Base-by-base conservation (phyloP, 371 early-diverging fungal species). In the Basidiobolus meristosporus region DNA sequence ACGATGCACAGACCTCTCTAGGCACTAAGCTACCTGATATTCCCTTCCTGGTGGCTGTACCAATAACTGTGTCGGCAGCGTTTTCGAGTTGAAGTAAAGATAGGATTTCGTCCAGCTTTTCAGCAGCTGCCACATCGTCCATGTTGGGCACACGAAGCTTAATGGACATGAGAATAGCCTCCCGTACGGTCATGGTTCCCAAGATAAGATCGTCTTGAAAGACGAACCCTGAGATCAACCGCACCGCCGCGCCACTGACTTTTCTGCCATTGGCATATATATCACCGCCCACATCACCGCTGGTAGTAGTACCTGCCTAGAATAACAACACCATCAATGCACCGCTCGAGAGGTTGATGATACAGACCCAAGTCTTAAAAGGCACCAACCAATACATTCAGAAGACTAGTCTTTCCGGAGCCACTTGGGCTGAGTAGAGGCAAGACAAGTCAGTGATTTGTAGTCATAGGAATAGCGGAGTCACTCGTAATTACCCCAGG, bases 201-300 rank as follows among this genome's bases (percentile, higher is more conserved):
- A 85, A 64, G 49, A 89, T 69, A 1, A 79, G 70, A 46, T 89
- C 90, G 44, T 89, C 88, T 53, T 89, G 87, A 53, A 77, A 72
- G 5, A 86, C 84, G 47, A 76, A 89, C 3, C 83, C 87, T 11
- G 36, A 16, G 19, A 36, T 11, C 18, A 19, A 19, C 4, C 36
- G 9, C 2, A 36, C 19, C 21, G 16, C 36, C 14, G 19, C 9
- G 16, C 36, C 36, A 11, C 19, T 36, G 18, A 21, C 36, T 16
- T 3, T 16, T 21, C 21, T 16, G 3, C 36, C 36, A 17, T 36
- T 36, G 1, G 21, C 36, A 17, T 19, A 21, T 4, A 36, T 3
- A 9, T 17, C 36, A 19, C 36, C 36, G 2, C 19, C 21, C 4
- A 36, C 21, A 6, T 16, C 19, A 10, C 36, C 36, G 11, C 21